phyloP scores from a whole-genome alignment of 129 eudicot species.

The Saposhnikovia divaricata region DNA sequence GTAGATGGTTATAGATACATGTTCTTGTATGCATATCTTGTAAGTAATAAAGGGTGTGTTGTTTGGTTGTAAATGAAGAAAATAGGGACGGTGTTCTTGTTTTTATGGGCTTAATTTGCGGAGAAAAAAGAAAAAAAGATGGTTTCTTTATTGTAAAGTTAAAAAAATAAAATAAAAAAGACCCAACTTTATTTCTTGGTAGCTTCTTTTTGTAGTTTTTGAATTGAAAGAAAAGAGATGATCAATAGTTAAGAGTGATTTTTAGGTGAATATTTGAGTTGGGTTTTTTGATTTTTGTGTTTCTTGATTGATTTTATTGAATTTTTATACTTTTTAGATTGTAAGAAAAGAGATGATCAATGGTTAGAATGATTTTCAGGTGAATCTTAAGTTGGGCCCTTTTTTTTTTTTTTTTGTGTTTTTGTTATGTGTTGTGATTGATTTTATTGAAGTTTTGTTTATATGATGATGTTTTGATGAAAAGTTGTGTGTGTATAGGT shows the following conservation, averaged over 20 bases:
- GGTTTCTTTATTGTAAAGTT: background rate
- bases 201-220: background rate
- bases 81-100: background rate
- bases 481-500: background rate
- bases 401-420: background rate
- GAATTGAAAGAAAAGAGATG: background rate
- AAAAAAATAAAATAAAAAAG: background rate
- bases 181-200: background rate
- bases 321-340: too few species aligned
- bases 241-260: background rate
- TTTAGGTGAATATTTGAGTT: background rate
- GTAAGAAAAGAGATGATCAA: too few species aligned
- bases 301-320: background rate
- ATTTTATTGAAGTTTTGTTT: background rate
- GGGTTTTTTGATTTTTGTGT: background rate
- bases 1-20: background rate
- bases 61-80: background rate
- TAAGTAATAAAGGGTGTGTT: background rate
- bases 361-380: too few species aligned
- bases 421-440: background rate
- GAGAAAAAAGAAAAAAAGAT: background rate
- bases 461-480: background rate
- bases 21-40: background rate
- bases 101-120: constrained; percentile 11
- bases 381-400: background rate